Conservation (phyloP, 129 eudicot genomes). For the Calendula officinalis region DNA sequence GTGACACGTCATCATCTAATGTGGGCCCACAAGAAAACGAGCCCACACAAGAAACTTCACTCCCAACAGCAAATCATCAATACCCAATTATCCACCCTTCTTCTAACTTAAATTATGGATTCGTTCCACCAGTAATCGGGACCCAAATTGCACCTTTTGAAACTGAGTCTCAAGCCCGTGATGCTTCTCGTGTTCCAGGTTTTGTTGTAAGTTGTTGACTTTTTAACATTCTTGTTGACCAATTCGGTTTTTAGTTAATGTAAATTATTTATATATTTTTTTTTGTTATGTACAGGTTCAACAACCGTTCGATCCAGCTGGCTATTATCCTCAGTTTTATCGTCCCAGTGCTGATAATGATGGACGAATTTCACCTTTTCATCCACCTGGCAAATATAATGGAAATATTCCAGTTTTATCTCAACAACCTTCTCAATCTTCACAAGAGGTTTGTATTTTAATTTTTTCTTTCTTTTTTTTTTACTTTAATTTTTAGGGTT, state of each 20-base stretch:
- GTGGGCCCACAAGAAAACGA: constrained; percentile 42
- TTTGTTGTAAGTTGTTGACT: constrained; percentile 64
- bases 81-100: constrained; percentile 51
- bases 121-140: constrained; percentile 58
- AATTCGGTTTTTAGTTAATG: not conserved
- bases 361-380: constrained; percentile 72
- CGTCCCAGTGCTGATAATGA: constrained; percentile 60
- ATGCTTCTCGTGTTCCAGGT: constrained; percentile 62
- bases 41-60: constrained; percentile 49
- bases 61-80: constrained; percentile 46
- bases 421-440: constrained; percentile 59
- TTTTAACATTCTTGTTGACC: not conserved
- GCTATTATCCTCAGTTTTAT: constrained; percentile 74
- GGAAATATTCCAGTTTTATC: constrained; percentile 56
- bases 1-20: constrained; percentile 51
- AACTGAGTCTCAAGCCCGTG: constrained; percentile 58
- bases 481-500: no score
- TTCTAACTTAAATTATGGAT: constrained; percentile 52
- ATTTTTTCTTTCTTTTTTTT: not conserved
- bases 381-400: constrained; percentile 52
- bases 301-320: constrained; percentile 70
- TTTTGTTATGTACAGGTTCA: constrained; percentile 52
- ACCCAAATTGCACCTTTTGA: constrained; percentile 59
- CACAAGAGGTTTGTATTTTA: constrained; percentile 69
- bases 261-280: constrained; percentile 6